Evolutionary conservation across 148 eudicot species (phyloP), one percentile per base, ranked within the genome.

Genomic region (Chenopodium quinoa): DNA sequence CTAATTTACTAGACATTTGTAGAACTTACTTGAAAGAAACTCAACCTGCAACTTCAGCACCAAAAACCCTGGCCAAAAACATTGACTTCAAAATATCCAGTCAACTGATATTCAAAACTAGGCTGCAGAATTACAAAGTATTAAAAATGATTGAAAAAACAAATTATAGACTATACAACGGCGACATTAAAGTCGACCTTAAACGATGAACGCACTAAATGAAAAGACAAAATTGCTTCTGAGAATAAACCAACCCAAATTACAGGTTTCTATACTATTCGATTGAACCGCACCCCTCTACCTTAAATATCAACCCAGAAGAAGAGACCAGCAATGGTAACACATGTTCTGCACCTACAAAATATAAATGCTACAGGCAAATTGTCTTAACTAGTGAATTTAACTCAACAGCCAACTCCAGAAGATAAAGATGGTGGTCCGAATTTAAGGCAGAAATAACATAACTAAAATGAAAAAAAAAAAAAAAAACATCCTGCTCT

Each of bases 381-480:
- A 56, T 56, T 44, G 84, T 69, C 76, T 76, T n/a, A 48, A 52
- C 16, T 68, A 27, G 74, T 48, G 65, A 75, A 25, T 66, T 83
- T 83, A 83, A 83, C 86, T 75, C 82, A 79, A 75, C 82, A 79
- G 75, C 73, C 73, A 75, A 69, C 80, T 31, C 32, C 34, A 71
- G 75, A 76, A 58, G 80, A 76, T 77, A 58, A 58, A 82, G 29
- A 84, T 32, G 78, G 70, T 80, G 83, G 83, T 84, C 82, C 82
- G 75, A 50, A 23, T 69, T 56, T 64, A 75, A 60, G 40, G n/a
- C 75, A 65, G 50, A 32, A 48, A 65, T 66, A 67, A 75, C 40
- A 54, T 46, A 50, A 54, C 71, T 50, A 71, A 46, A 68, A 29
- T 7, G 34, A 9, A 40, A 76, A 80, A 75, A 71, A 58, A 68